phyloP scores from a whole-genome alignment of 169 alveolate genomes.

The Ichthyophthirius multifiliis region DNA sequence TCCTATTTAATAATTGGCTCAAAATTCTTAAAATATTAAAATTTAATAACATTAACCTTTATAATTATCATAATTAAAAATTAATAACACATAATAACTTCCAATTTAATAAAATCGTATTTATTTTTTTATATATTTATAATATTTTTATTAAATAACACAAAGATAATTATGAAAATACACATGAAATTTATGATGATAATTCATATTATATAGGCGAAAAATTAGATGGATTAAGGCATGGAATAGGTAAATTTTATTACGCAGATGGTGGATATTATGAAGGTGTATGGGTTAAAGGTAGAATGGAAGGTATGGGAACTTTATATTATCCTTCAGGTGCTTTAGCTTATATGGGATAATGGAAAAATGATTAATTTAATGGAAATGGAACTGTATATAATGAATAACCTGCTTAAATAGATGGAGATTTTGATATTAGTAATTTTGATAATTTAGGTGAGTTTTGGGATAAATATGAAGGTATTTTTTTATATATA shows the following conservation, averaged over 20 bases:
- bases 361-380: conserved; percentile 16
- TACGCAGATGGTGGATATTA: conserved; percentile 42
- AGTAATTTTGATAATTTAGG: conserved; percentile 12
- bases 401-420: background rate
- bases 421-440: background rate
- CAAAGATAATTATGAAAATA: background rate
- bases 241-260: conserved; percentile 36
- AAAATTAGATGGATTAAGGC: conserved; percentile 14
- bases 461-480: conserved; percentile 11
- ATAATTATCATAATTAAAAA: no score
- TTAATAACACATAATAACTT: no score
- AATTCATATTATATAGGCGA: background rate
- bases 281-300: conserved; percentile 33
- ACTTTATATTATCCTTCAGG: conserved; percentile 13
- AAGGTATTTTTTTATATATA: background rate
- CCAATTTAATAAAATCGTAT: no score
- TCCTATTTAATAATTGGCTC: no score
- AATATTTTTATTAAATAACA: no score
- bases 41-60: no score
- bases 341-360: background rate
- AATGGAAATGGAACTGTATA: conserved; percentile 10
- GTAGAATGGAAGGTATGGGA: conserved; percentile 1
- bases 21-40: no score
- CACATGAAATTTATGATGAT: background rate
- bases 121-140: no score